Evolutionary conservation across 73 alveolate species (phyloP).

Genomic region (Tetrahymena malaccensis): DNA sequence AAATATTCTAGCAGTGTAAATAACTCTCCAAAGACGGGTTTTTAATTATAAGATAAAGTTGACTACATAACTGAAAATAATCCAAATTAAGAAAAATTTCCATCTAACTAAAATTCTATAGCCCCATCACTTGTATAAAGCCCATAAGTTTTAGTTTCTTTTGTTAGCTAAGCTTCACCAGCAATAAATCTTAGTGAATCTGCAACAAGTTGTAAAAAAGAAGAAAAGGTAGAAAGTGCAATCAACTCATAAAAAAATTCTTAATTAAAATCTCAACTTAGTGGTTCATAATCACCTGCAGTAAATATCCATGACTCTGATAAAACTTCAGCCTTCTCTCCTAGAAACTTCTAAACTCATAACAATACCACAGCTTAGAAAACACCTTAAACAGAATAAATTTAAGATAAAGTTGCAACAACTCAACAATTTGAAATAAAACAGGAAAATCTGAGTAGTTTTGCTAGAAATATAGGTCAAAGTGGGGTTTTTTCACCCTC

Average conservation of each 20-base stretch:
- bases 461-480: not conserved
- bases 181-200: not conserved
- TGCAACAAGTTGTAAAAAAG: not conserved
- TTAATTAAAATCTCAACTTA: not conserved
- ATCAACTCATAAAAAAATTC: not conserved
- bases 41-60: not conserved
- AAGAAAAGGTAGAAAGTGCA: not conserved
- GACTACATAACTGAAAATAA: not conserved
- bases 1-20: not conserved
- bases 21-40: not conserved
- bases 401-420: not conserved
- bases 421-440: not conserved
- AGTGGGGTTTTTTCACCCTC: not conserved
- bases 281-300: not conserved
- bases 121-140: not conserved
- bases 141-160: not conserved
- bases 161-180: not conserved
- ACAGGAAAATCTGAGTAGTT: not conserved
- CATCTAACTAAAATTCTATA: not conserved
- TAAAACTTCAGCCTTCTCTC: not conserved
- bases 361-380: not conserved
- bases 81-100: not conserved
- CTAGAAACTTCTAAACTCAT: not conserved
- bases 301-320: not conserved
- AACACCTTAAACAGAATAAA: not conserved